Conservation (phyloP, 306 rosid genomes). For the Cucurbita moschata region DNA sequence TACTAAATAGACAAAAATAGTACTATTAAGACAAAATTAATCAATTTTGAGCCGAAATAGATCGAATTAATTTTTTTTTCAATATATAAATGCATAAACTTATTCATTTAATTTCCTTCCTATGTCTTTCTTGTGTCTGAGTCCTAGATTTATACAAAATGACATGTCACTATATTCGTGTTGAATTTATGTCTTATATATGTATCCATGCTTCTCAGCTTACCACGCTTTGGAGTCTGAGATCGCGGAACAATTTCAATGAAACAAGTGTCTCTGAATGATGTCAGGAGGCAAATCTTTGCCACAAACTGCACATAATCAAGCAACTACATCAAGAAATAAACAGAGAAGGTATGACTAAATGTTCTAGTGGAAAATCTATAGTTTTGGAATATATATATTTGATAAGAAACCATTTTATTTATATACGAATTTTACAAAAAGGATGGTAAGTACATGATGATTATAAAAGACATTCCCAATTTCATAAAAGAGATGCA, state of each 20-base stretch:
- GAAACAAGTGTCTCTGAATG: constrained; percentile 84
- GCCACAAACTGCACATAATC: constrained; percentile 52
- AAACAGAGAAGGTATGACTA: background rate
- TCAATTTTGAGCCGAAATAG: background rate
- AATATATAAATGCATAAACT: background rate
- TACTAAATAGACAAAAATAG: background rate
- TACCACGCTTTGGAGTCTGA: constrained; percentile 51
- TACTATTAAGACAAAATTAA: background rate
- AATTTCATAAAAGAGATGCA: too few species aligned
- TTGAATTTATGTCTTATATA: background rate
- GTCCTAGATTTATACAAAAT: background rate
- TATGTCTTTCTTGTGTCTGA: background rate
- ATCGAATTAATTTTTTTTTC: background rate
- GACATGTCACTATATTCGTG: background rate
- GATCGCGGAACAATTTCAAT: constrained; percentile 53
- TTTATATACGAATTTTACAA: too few species aligned
- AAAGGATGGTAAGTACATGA: too few species aligned
- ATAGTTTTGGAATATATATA: too few species aligned
- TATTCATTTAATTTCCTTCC: background rate
- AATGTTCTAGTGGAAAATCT: background rate
- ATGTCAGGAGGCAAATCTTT: constrained; percentile 77
- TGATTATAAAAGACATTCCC: too few species aligned
- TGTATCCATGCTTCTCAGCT: background rate
- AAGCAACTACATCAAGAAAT: constrained; percentile 9
- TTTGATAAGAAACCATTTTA: too few species aligned